Evolutionary conservation across 176 grass and related monocot genomes (phyloP).

Genomic region (Ensete glaucum): DNA sequence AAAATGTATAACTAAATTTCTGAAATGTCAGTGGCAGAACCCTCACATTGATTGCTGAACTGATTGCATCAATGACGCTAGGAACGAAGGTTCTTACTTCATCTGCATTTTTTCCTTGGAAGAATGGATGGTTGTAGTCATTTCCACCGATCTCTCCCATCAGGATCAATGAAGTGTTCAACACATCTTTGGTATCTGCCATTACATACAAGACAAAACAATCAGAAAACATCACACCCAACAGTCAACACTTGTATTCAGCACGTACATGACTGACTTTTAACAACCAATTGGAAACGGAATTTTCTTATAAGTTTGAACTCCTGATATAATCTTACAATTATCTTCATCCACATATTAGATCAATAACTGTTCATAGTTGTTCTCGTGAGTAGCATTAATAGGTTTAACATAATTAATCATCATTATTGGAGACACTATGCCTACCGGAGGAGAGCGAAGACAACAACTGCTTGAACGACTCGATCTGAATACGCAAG

Average conservation of each 20-base stretch:
- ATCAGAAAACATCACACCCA: conserved; percentile 9
- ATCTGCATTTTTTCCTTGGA: conserved; percentile 43
- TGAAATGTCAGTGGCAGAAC: not conserved
- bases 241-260: not conserved
- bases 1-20: not conserved
- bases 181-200: conserved; percentile 42
- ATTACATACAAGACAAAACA: conserved; percentile 4
- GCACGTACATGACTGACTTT: not conserved
- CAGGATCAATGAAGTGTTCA: conserved; percentile 68
- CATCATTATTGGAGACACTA: not conserved
- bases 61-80: conserved; percentile 50
- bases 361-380: not conserved
- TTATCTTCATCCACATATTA: not conserved
- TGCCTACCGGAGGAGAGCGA: conserved; percentile 14
- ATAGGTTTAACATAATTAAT: not conserved
- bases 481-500: conserved; percentile 57
- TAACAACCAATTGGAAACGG: not conserved
- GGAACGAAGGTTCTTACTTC: conserved; percentile 62
- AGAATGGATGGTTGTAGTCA: conserved; percentile 85
- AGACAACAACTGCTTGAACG: conserved; percentile 70
- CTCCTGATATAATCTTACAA: not conserved
- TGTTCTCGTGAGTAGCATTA: not conserved
- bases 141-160: conserved; percentile 85
- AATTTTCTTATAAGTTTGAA: not conserved
- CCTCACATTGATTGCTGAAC: conserved; percentile 29